phyloP scores from a whole-genome alignment of 192 early-diverging fungal genomes.

The Mortierella claussenii region DNA sequence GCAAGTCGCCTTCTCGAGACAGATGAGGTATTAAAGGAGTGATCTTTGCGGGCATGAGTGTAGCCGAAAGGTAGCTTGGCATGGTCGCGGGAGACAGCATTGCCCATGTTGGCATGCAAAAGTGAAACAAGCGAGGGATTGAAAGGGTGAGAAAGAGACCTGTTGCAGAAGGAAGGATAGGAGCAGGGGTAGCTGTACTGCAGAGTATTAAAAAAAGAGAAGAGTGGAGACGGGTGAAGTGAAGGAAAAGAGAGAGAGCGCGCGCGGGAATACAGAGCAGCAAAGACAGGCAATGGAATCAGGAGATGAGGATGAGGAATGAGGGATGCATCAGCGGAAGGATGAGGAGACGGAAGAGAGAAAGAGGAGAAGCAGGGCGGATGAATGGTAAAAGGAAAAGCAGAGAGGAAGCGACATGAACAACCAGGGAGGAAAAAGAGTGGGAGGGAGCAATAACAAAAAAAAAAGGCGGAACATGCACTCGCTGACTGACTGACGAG shows the following conservation, averaged over 20 bases:
- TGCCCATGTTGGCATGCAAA: constrained; percentile 51
- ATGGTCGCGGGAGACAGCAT: constrained; percentile 58
- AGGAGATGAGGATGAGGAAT: not conserved
- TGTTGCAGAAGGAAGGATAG: not conserved
- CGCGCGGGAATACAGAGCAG: not conserved
- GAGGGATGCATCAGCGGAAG: not conserved
- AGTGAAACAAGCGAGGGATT: not conserved
- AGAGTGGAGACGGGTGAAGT: not conserved
- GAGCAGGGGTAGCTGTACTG: not conserved
- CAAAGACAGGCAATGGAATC: too few relatives aligned
- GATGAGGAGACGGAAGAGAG: not conserved
- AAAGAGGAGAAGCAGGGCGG: not conserved
- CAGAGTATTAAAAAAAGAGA: not conserved
- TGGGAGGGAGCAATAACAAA: too few relatives aligned
- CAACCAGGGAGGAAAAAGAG: not conserved
- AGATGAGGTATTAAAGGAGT: constrained; percentile 38
- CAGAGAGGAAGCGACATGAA: not conserved
- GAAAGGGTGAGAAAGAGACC: constrained; percentile 11
- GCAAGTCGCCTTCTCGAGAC: constrained; percentile 36
- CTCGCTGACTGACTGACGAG: too few relatives aligned
- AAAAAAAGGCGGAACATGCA: too few relatives aligned
- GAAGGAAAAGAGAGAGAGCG: not conserved
- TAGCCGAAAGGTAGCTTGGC: constrained; percentile 65
- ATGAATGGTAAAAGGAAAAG: not conserved
- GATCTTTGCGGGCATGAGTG: constrained; percentile 46